Conservation (phyloP, 2,329 filamentous ascomycete species). For the Arthrobotrys sinensis region DNA sequence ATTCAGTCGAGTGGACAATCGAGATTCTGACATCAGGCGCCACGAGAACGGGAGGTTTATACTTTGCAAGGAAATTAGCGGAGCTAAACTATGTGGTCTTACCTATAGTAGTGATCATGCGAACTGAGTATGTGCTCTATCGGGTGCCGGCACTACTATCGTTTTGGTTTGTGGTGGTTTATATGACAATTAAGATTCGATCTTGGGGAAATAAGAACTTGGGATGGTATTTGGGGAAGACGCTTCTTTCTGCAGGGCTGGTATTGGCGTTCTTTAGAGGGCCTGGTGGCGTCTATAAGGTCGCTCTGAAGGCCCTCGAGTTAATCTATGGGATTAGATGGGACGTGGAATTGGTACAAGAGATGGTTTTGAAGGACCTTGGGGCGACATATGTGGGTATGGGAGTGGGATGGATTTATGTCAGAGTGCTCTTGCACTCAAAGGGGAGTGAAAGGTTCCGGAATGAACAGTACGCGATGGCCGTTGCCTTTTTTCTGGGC, state of each 20-base stretch:
- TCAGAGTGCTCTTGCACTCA: neutral
- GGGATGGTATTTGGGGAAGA: slow-evolving; percentile 70
- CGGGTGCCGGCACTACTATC: slow-evolving; percentile 75
- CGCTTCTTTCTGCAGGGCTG: slow-evolving; percentile 69
- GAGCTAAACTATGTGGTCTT: slow-evolving; percentile 74
- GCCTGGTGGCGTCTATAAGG: slow-evolving; percentile 66
- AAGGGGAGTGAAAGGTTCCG: neutral
- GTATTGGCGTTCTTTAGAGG: slow-evolving; percentile 67
- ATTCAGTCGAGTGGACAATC: slow-evolving; percentile 75
- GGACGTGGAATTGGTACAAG: slow-evolving; percentile 71
- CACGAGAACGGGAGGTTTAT: slow-evolving; percentile 66
- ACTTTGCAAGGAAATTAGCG: slow-evolving; percentile 72
- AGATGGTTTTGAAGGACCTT: slow-evolving; percentile 72
- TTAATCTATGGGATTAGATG: slow-evolving; percentile 71
- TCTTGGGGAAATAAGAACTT: slow-evolving; percentile 69
- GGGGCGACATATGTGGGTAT: slow-evolving; percentile 75
- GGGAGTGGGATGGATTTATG: slow-evolving; percentile 67
- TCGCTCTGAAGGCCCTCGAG: slow-evolving; percentile 67
- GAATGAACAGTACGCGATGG: slow-evolving; percentile 12
- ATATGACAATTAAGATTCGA: slow-evolving; percentile 70
- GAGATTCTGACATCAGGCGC: slow-evolving; percentile 72
- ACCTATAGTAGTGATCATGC: slow-evolving; percentile 73
- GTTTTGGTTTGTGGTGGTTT: slow-evolving; percentile 77
- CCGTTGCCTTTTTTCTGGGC: neutral
- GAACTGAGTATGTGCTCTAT: slow-evolving; percentile 73